Base-by-base conservation (phyloP, 352 stramenopile species). In the Phytopythium boreale region DNA sequence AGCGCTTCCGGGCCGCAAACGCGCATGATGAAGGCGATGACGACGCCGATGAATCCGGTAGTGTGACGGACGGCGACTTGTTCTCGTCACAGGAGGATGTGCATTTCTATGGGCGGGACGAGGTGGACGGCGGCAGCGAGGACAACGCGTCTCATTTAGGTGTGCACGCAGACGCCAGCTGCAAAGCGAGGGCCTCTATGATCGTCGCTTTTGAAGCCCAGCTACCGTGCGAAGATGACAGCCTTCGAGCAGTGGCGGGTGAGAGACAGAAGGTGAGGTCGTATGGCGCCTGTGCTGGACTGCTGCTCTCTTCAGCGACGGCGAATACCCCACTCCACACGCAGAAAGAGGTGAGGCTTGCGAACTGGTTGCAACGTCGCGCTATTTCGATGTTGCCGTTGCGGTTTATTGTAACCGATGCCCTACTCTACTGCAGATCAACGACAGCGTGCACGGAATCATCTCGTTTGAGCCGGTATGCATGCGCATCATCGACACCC, bases 401-500 rank as follows among this genome's bases (percentile, higher is more conserved):
- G n/a, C 22, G 34, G 7, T 14, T 39, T 39, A 14, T 39, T 39
- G 2, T 39, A 39, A 39, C 34, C 34, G 34, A 39, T 39, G 10
- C 41, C 26, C 14, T 65, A 27, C 26, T 60, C 29, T 19, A 19
- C n/a, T 22, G 43, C 56, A 91, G 85, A 90, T 94, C 53, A 94
- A 90, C 55, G 85, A 94, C 71, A 90, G 76, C 39, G 79, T 93
- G 1, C 85, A 93, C 59, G 85, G 85, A 14, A 70, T 90, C 24
- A 89, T 93, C 58, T 77, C 72, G 44, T 88, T 93, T 44, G 85
- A 93, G 69, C 81, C 85, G 8, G 73, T 93, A 37, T 93, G 85
- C 61, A 92, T 90, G 85, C 76, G 66, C 27, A 90, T 93, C 56
- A 93, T 92, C 47, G 85, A 93, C 61, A 93, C 85, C 19, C 52